Base-by-base conservation (phyloP, 2,329 filamentous ascomycete genomes). In the Colletotrichum tabaci region DNA sequence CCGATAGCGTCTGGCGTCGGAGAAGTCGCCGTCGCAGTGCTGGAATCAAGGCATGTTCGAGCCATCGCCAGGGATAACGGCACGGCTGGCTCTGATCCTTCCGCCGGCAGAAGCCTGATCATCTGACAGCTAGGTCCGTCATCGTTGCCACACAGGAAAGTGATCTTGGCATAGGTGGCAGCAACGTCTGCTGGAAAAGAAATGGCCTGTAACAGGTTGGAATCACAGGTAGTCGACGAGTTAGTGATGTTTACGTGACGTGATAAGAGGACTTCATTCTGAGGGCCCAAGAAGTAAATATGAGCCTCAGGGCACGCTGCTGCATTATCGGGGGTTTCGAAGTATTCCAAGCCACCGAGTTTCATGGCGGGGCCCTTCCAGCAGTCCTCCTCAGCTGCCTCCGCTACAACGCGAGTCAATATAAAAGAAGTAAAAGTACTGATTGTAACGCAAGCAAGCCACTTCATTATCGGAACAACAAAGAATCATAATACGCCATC, bases 181-280 rank as follows among this genome's bases (percentile, higher is more conserved):
- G 15, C 10, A 26, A 61, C 21, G 7, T 30, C 16, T 18, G 23
- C 57, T 6, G 42, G 57, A 12, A 61, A 30, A 9, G 42, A 49
- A 26, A 61, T 61, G 2, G 42, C 57, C 42, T 61, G 42, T 30
- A 49, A 16, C 42, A 61, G 42, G 21, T 61, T 49, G 49, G 49
- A 52, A 30, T 23, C 10, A 16, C 49, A 52, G 26, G 49, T 52
- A 16, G 23, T 52, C 26, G 49, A 52, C 23, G 49, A 52, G 49
- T 52, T 52, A 15, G 49, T 52, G 21, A 52, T 52, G 23, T 52
- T 52, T 7, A 52, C 49, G 10, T 52, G 49, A 3, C 26, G 49
- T 10, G 49, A 52, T 16, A 52, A 16, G 10, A 61, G 23, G n/a
- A 61, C 57, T 44, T 61, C 23, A 9, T 18, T 47, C n/a, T 46